Percentiles rank a stretch among this genome's conserved stretches.
phyloP scores from a whole-genome alignment of 805 yeast genomes.

The Monosporozyma siamensis region DNA sequence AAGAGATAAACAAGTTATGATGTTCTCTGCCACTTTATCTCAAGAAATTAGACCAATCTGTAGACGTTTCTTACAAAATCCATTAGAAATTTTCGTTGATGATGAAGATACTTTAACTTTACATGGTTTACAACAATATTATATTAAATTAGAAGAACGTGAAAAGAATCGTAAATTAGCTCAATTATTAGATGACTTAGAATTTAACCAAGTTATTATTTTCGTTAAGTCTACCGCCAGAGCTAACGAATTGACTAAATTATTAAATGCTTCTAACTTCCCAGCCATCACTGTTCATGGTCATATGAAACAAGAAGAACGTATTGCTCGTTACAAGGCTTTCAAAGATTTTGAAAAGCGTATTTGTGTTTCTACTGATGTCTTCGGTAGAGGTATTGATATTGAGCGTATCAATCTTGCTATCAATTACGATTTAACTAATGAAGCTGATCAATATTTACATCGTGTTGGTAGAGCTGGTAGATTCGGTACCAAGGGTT shows the following conservation, averaged over 20 bases:
- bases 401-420: constrained; percentile 97
- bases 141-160: constrained; percentile 76
- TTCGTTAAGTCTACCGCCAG: constrained; percentile 87
- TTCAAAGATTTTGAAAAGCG: constrained; percentile 98
- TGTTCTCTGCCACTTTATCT: constrained; percentile 94
- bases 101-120: constrained; percentile 95
- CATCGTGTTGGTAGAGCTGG: constrained; percentile 99
- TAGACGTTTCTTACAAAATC: constrained; percentile 96
- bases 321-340: constrained; percentile 91
- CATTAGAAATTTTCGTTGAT: constrained; percentile 93
- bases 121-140: constrained; percentile 97
- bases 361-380: constrained; percentile 97
- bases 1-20: constrained; percentile 97
- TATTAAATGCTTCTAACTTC: constrained; percentile 86
- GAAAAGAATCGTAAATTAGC: constrained; percentile 91
- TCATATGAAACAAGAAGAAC: constrained; percentile 92
- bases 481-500: constrained; percentile 98
- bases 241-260: constrained; percentile 83
- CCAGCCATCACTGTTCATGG: constrained; percentile 97
- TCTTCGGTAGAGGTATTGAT: constrained; percentile 98
- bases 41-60: constrained; percentile 93
- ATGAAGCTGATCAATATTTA: constrained; percentile 93
- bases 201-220: constrained; percentile 95
- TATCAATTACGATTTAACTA: constrained; percentile 93
- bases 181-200: constrained; percentile 85